Conservation (phyloP, 345 rosid species). For the Triadica sebifera region DNA sequence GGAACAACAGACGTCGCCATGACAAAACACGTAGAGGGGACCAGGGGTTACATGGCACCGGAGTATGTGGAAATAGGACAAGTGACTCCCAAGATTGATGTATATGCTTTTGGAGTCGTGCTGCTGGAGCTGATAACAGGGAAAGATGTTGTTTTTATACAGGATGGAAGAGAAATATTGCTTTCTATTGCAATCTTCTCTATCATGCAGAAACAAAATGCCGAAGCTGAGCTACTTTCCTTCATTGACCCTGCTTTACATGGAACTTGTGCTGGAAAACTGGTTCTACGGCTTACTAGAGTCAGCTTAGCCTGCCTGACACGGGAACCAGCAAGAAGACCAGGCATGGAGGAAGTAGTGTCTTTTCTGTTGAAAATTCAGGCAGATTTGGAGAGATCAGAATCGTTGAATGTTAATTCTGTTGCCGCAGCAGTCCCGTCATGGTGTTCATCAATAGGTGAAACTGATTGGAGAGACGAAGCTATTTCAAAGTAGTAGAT, state of each 20-base stretch:
- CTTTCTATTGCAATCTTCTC: slow-evolving; percentile 28
- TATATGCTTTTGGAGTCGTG: slow-evolving; percentile 45
- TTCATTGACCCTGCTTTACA: slow-evolving; percentile 30
- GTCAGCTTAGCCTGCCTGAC: slow-evolving; percentile 38
- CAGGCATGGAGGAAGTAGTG: slow-evolving; percentile 41
- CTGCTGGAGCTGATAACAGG: slow-evolving; percentile 45
- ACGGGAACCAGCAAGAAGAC: slow-evolving; percentile 35
- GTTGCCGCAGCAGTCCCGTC: slow-evolving; percentile 9
- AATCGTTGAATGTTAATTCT: neutral
- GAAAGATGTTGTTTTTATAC: slow-evolving; percentile 33
- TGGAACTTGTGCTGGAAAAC: neutral
- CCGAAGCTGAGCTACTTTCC: slow-evolving; percentile 26
- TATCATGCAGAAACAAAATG: slow-evolving; percentile 17
- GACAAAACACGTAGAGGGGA: slow-evolving; percentile 25
- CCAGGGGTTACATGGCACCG: slow-evolving; percentile 41
- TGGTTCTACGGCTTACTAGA: slow-evolving; percentile 25
- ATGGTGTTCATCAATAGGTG: slow-evolving; percentile 6
- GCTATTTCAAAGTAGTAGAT: slow-evolving; percentile 2
- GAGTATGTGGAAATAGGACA: slow-evolving; percentile 33
- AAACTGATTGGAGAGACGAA: neutral
- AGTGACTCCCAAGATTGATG: slow-evolving; percentile 40
- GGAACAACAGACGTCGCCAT: slow-evolving; percentile 1
- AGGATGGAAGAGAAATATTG: slow-evolving; percentile 30
- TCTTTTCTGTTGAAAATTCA: slow-evolving; percentile 36
- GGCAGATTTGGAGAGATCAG: slow-evolving; percentile 21